phyloP scores from a whole-genome alignment of 129 eudicot species.

The Centella asiatica region DNA sequence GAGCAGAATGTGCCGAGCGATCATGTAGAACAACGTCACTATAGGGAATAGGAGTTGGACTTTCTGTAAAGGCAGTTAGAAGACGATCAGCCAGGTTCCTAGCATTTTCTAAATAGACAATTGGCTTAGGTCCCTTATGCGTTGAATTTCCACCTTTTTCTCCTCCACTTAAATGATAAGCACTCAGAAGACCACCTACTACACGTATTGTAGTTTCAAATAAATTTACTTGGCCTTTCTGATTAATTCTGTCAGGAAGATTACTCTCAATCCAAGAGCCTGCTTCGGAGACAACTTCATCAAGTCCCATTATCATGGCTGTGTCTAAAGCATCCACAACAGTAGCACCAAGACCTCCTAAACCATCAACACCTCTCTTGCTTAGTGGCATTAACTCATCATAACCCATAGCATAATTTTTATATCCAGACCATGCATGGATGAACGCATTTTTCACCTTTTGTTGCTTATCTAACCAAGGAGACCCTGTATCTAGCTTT shows the following conservation, averaged over 20 bases:
- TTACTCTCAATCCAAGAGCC: conserved; percentile 89
- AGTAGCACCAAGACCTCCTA: conserved; percentile 97
- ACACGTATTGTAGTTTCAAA: conserved; percentile 94
- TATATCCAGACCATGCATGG: conserved; percentile 96
- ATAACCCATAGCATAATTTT: conserved; percentile 72
- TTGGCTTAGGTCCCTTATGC: conserved; percentile 58
- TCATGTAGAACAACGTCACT: conserved; percentile 88
- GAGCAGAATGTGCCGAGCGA: conserved; percentile 67
- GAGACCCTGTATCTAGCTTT: conserved; percentile 25
- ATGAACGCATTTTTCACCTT: conserved; percentile 61
- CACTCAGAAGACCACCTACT: conserved; percentile 94
- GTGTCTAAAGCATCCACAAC: conserved; percentile 92
- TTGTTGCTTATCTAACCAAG: conserved; percentile 56
- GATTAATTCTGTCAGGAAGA: conserved; percentile 57
- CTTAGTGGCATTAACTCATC: conserved; percentile 93
- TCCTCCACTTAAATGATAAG: conserved; percentile 83
- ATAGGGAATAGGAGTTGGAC: conserved; percentile 81
- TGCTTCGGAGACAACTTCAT: conserved; percentile 71
- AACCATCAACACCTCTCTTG: conserved; percentile 72
- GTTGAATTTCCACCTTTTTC: conserved; percentile 32
- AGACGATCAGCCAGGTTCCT: conserved; percentile 75
- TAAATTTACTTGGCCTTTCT: conserved; percentile 82
- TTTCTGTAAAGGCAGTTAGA: conserved; percentile 72
- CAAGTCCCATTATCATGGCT: conserved; percentile 86
- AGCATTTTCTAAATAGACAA: conserved; percentile 73